Conservation (phyloP, 352 stramenopile genomes). For the Phytophthora pinifolia region DNA sequence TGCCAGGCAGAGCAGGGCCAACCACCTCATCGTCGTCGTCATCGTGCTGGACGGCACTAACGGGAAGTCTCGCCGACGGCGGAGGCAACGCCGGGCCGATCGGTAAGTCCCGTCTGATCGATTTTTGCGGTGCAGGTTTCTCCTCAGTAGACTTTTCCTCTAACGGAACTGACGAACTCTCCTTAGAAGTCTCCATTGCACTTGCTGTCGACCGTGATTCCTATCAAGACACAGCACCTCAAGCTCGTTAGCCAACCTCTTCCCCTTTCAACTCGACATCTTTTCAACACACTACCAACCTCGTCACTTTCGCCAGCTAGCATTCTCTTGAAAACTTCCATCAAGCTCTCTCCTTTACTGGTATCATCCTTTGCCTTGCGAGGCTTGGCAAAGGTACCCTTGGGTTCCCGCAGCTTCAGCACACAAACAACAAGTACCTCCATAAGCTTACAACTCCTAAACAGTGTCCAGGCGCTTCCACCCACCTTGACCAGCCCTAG, state of each 20-base stretch:
- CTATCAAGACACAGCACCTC: neutral
- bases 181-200: neutral
- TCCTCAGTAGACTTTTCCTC: slow-evolving; percentile 11
- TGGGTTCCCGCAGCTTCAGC: slow-evolving; percentile 46
- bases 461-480: neutral
- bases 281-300: neutral
- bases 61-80: neutral
- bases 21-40: slow-evolving; percentile 56
- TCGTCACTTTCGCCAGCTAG: slow-evolving; percentile 22
- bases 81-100: slow-evolving; percentile 65
- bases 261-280: neutral
- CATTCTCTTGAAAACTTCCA: slow-evolving; percentile 57
- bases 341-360: slow-evolving; percentile 29
- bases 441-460: neutral
- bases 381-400: slow-evolving; percentile 54
- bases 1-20: slow-evolving; percentile 71
- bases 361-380: slow-evolving; percentile 9
- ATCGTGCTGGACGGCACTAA: slow-evolving; percentile 7
- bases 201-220: neutral
- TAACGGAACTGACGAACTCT: neutral
- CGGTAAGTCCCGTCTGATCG: slow-evolving; percentile 27
- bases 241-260: neutral
- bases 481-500: slow-evolving; percentile 64
- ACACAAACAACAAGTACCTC: neutral
- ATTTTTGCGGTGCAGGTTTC: slow-evolving; percentile 6